Percentiles rank a stretch among this genome's conserved stretches.
phyloP scores from a whole-genome alignment of 805 yeast species.

The Torulaspora quercuum region DNA sequence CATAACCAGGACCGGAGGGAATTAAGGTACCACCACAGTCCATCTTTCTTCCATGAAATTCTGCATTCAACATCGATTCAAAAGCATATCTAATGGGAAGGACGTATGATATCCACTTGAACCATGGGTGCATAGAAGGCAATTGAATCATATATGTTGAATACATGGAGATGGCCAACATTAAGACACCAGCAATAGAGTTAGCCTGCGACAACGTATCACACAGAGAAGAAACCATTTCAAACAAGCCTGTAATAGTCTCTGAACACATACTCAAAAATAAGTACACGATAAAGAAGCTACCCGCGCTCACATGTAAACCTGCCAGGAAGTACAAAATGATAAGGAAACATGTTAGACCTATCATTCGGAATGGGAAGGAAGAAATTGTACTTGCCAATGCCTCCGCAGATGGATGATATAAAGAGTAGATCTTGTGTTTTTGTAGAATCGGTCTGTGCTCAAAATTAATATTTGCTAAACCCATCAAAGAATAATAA shows the following conservation, averaged over 20 bases:
- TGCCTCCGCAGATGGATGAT: slow-evolving; percentile 72
- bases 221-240: slow-evolving; percentile 49
- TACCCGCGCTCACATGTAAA: slow-evolving; percentile 48
- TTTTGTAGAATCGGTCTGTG: slow-evolving; percentile 62
- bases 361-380: slow-evolving; percentile 55
- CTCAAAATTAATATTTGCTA: slow-evolving; percentile 48
- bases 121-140: slow-evolving; percentile 61
- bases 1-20: slow-evolving; percentile 57
- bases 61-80: slow-evolving; percentile 61
- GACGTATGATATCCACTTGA: slow-evolving; percentile 55
- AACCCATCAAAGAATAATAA: slow-evolving; percentile 48
- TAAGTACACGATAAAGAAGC: slow-evolving; percentile 50
- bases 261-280: slow-evolving; percentile 34
- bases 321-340: slow-evolving; percentile 57
- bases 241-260: slow-evolving; percentile 43
- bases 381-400: slow-evolving; percentile 58
- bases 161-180: slow-evolving; percentile 50
- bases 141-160: slow-evolving; percentile 62
- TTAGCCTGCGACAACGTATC: slow-evolving; percentile 51
- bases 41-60: slow-evolving; percentile 48
- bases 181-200: slow-evolving; percentile 50
- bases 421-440: slow-evolving; percentile 68
- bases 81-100: slow-evolving; percentile 53
- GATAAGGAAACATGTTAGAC: slow-evolving; percentile 45
- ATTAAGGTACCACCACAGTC: slow-evolving; percentile 38